These are phyloP conservation scores for Thymus mandschuricus DNA, from an alignment of 257 asterid genomes.

Conservation along the genomic window DNA sequence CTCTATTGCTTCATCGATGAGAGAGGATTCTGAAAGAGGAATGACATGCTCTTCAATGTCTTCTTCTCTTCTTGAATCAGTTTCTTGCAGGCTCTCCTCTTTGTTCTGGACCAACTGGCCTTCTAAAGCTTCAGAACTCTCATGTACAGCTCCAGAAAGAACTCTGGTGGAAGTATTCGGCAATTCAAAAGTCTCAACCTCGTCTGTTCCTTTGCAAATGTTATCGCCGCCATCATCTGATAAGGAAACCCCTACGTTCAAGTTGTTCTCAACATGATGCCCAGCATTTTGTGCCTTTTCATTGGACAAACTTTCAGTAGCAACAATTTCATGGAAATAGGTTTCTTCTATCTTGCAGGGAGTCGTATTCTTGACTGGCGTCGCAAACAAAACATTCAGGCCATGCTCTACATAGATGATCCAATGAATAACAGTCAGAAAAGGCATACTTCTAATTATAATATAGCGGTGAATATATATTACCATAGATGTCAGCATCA, in stretches of 20 bases:
- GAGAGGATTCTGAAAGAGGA: slow-evolving; percentile 19
- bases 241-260: slow-evolving; percentile 13
- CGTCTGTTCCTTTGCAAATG: slow-evolving; percentile 7
- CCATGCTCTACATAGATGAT: slow-evolving; percentile 39
- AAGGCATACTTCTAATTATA: slow-evolving; percentile 1
- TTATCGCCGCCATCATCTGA: slow-evolving; percentile 15
- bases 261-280: slow-evolving; percentile 26
- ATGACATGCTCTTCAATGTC: slow-evolving; percentile 8
- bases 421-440: slow-evolving; percentile 11
- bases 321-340: slow-evolving; percentile 21
- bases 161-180: slow-evolving; percentile 15
- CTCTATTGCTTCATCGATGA: slow-evolving; percentile 25
- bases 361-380: slow-evolving; percentile 36
- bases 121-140: slow-evolving; percentile 27
- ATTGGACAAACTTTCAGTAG: neutral
- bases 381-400: slow-evolving; percentile 39
- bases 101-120: slow-evolving; percentile 26
- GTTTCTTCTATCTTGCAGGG: slow-evolving; percentile 21
- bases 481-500: slow-evolving; percentile 35
- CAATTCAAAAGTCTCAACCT: slow-evolving; percentile 35
- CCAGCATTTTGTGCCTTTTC: slow-evolving; percentile 23
- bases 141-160: slow-evolving; percentile 33
- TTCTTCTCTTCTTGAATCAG: slow-evolving; percentile 11
- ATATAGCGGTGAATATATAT: slow-evolving; percentile 17
- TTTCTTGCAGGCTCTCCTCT: slow-evolving; percentile 22